phyloP scores from a whole-genome alignment of 345 rosid species.

The Raphanus raphanistrum region DNA sequence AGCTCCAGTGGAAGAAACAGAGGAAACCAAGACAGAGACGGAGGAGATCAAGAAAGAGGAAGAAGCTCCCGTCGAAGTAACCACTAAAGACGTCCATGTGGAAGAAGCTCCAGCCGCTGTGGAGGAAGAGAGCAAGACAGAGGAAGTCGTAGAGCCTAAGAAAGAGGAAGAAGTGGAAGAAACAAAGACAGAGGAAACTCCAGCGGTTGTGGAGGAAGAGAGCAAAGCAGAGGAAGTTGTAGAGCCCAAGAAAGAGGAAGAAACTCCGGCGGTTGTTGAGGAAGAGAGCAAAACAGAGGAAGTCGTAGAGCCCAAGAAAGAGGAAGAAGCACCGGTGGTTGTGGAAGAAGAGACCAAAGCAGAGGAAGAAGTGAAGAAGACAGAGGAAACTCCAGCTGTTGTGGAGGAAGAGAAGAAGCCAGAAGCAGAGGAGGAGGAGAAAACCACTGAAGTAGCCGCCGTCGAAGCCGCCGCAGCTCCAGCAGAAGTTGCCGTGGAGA shows the following conservation, averaged over 20 bases:
- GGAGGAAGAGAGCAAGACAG: neutral
- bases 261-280: neutral
- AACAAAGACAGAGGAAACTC: conserved; percentile 2
- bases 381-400: conserved; percentile 13
- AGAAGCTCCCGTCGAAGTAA: conserved; percentile 24
- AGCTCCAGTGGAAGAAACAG: conserved; percentile 29
- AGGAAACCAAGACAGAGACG: conserved; percentile 15
- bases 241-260: conserved; percentile 24
- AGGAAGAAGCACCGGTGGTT: neutral
- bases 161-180: conserved; percentile 18
- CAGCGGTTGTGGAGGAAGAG: no score
- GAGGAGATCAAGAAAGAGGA: conserved; percentile 26
- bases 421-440: conserved; percentile 30
- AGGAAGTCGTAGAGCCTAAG: conserved; percentile 17
- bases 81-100: neutral
- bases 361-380: neutral
- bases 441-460: conserved; percentile 24
- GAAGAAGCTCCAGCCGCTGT: neutral
- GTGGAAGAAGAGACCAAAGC: neutral
- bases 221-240: neutral
- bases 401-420: conserved; percentile 30
- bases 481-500: conserved; percentile 23
- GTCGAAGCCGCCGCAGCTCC: conserved; percentile 16
- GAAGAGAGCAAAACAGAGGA: neutral
- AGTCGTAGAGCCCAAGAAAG: conserved; percentile 21